Evolutionary conservation across 306 rosid genomes (phyloP).

Genomic region (Luffa aegyptiaca): DNA sequence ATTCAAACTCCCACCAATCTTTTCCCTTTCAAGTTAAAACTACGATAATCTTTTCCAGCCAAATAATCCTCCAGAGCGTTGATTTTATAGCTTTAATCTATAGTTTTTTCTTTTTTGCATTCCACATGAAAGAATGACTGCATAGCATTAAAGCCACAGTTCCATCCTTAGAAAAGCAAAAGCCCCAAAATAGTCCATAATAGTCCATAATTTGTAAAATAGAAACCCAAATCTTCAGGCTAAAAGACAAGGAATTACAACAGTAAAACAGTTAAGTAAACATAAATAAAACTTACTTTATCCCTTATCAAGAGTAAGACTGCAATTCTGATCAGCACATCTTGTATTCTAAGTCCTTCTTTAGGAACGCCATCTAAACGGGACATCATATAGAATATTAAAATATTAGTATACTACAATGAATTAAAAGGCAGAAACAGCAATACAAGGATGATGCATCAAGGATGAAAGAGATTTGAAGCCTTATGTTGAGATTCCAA

Average conservation of each 20-base stretch:
- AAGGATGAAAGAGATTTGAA: not conserved
- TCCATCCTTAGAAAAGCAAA: not conserved
- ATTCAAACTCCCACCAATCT: not conserved
- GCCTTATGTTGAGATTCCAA: not conserved
- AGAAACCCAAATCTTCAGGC: not conserved
- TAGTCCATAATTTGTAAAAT: not conserved
- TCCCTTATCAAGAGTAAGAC: constrained; percentile 58
- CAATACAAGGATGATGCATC: not conserved
- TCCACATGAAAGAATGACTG: not conserved
- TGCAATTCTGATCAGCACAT: constrained; percentile 88
- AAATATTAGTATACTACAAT: constrained; percentile 1
- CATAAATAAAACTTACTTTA: constrained; percentile 47
- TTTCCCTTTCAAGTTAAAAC: not conserved
- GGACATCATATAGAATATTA: constrained; percentile 15
- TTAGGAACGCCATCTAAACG: constrained; percentile 92
- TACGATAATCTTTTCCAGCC: not conserved
- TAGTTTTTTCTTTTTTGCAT: not conserved
- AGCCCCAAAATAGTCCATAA: not conserved
- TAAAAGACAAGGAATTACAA: not conserved
- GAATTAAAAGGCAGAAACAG: constrained; percentile 2
- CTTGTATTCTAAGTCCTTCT: constrained; percentile 87
- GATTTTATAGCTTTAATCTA: not conserved
- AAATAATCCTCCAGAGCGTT: not conserved
- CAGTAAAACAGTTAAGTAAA: not conserved
- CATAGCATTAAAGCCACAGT: not conserved